Percentiles rank a stretch among this genome's conserved stretches.
These are phyloP conservation scores for Pseudogymnoascus sp. DNA, from an alignment of 2,329 filamentous ascomycete genomes.

Conservation along the genomic window DNA sequence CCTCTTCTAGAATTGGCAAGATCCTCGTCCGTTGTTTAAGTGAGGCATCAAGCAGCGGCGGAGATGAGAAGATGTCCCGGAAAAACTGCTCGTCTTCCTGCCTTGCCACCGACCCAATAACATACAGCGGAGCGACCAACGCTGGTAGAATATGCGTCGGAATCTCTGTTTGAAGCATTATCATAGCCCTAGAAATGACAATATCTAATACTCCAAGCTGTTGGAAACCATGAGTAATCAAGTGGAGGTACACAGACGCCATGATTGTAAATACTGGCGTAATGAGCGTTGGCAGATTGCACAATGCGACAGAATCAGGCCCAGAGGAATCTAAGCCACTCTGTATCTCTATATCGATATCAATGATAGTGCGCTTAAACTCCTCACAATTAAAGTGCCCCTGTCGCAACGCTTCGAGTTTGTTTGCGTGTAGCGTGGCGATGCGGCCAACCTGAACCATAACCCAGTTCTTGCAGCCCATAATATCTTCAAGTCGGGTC, in stretches of 20 bases:
- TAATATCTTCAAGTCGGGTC: conserved; percentile 37
- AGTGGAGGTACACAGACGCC: conserved; percentile 21
- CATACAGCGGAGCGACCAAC: conserved; percentile 20
- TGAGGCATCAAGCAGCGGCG: conserved; percentile 19
- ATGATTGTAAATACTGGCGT: conserved; percentile 20
- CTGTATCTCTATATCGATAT: conserved; percentile 19
- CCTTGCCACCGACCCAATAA: conserved; percentile 20
- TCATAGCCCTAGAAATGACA: conserved; percentile 17
- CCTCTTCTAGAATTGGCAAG: conserved; percentile 21
- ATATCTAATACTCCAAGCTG: conserved; percentile 12
- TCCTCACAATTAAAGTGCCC: conserved; percentile 11
- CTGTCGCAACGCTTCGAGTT: conserved; percentile 35
- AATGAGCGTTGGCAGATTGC: conserved; percentile 12
- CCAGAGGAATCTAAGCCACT: conserved; percentile 15
- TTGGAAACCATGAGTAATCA: conserved; percentile 19
- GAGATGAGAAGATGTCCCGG: conserved; percentile 18
- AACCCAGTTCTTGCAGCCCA: conserved; percentile 50
- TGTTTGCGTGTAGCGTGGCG: conserved; percentile 46
- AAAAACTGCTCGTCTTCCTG: conserved; percentile 20
- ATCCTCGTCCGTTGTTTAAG: conserved; percentile 22
- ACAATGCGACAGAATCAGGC: background rate
- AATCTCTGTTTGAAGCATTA: conserved; percentile 16
- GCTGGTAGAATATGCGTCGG: conserved; percentile 15
- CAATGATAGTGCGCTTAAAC: conserved; percentile 11
- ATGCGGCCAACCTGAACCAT: conserved; percentile 46